Evolutionary conservation across 2,329 filamentous ascomycete genomes (phyloP).

Genomic region (Fusarium proliferatum): DNA sequence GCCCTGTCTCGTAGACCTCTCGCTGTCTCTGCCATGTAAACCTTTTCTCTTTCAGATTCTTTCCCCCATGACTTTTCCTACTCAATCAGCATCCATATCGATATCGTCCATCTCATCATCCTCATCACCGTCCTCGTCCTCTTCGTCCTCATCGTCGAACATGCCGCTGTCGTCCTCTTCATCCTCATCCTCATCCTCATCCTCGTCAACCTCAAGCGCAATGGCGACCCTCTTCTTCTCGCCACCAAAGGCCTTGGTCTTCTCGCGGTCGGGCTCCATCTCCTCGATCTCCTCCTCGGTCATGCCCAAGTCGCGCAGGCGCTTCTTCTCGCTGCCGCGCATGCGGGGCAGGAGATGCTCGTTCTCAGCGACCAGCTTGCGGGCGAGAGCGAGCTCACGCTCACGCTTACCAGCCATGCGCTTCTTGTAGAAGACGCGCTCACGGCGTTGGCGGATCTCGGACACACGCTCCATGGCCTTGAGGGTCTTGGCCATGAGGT

Average conservation of each 20-base stretch:
- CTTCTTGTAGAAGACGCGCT: slow-evolving; percentile 93
- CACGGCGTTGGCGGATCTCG: slow-evolving; percentile 85
- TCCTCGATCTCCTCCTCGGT: slow-evolving; percentile 62
- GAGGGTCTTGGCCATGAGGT: slow-evolving; percentile 87
- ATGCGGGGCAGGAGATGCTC: slow-evolving; percentile 88
- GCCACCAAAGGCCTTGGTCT: slow-evolving; percentile 55
- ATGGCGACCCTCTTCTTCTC: slow-evolving; percentile 56
- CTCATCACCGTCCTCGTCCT: slow-evolving; percentile 49
- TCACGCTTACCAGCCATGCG: slow-evolving; percentile 92
- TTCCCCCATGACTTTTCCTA: background rate
- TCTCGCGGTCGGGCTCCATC: slow-evolving; percentile 54
- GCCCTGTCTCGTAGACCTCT: slow-evolving; percentile 34
- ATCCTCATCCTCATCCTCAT: slow-evolving; percentile 50
- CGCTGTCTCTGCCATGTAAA: slow-evolving; percentile 23
- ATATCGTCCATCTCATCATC: slow-evolving; percentile 48
- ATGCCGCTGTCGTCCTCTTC: slow-evolving; percentile 45
- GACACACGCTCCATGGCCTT: slow-evolving; percentile 90
- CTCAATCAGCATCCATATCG: slow-evolving; percentile 48
- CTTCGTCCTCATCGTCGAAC: slow-evolving; percentile 51
- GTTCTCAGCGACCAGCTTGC: slow-evolving; percentile 91
- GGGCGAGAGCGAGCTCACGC: slow-evolving; percentile 79
- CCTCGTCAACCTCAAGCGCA: slow-evolving; percentile 49
- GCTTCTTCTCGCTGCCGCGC: slow-evolving; percentile 70
- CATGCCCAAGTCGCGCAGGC: slow-evolving; percentile 64
- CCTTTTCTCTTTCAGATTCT: slow-evolving; percentile 11